Percentiles rank a stretch among this genome's conserved stretches.
phyloP scores from a whole-genome alignment of 345 rosid species.

The Corchorus olitorius region DNA sequence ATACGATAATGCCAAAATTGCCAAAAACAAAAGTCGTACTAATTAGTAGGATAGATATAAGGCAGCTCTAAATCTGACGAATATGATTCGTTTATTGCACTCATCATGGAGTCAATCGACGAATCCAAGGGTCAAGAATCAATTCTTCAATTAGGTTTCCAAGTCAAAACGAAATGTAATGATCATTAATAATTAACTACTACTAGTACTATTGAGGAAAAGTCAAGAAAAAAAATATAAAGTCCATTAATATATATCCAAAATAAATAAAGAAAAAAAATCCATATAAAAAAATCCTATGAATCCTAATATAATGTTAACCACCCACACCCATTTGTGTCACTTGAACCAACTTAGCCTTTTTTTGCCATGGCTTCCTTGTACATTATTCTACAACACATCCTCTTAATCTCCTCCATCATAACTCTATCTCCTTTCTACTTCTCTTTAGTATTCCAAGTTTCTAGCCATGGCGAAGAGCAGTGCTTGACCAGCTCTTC shows the following conservation, averaged over 20 bases:
- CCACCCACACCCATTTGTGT: background rate
- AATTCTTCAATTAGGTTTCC: no score
- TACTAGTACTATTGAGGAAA: no score
- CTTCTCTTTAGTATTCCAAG: background rate
- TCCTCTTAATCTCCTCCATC: slow-evolving; percentile 13
- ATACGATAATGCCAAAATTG: no score
- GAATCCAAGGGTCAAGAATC: no score
- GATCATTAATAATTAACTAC: no score
- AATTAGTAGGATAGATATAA: no score
- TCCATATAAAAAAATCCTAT: background rate
- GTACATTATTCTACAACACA: background rate
- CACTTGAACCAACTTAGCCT: background rate
- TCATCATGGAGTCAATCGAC: no score
- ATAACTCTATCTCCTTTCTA: background rate
- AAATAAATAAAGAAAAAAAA: background rate
- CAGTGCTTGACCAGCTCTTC: background rate
- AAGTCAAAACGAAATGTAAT: no score
- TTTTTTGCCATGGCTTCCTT: background rate
- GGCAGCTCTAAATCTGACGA: no score
- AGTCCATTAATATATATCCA: background rate
- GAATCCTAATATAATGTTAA: background rate
- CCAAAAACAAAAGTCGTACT: no score
- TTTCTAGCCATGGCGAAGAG: background rate
- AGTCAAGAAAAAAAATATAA: background rate
- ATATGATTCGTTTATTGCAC: no score